Conservation (phyloP, 441 rosid species). For the Theobroma grandiflorum region DNA sequence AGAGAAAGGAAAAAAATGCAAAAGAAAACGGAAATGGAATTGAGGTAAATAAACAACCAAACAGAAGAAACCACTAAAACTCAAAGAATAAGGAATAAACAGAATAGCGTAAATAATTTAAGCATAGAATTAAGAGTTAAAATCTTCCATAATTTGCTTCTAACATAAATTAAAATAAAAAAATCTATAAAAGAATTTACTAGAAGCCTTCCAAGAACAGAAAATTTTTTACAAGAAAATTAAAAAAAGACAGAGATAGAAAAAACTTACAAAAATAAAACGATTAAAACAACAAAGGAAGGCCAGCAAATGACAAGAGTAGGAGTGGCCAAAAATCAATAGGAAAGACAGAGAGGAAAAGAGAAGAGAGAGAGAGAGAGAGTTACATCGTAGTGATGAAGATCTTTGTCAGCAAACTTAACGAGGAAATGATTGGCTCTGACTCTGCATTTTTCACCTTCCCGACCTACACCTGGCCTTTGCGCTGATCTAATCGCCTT, state of each 20-base stretch:
- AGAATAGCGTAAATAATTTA: neutral
- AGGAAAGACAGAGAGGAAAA: neutral
- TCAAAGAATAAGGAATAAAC: neutral
- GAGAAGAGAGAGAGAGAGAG: neutral
- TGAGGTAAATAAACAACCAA: neutral
- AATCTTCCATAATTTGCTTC: neutral
- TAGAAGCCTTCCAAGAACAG: neutral
- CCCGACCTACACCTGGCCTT: constrained; percentile 67
- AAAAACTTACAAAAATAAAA: neutral
- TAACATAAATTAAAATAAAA: neutral
- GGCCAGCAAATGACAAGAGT: neutral
- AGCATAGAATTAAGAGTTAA: neutral
- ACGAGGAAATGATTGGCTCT: constrained; percentile 85
- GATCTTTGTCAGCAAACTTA: constrained; percentile 50
- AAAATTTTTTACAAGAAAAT: too few species aligned
- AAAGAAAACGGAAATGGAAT: neutral
- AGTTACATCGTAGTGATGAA: constrained; percentile 74
- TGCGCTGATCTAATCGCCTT: constrained; percentile 36
- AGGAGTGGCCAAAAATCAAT: neutral
- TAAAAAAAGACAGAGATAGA: constrained; percentile 1
- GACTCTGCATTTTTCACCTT: constrained; percentile 49
- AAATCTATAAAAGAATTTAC: neutral
- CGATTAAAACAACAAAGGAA: neutral
- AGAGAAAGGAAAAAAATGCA: neutral
- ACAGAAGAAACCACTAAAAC: neutral